These are phyloP conservation scores for Alternaria triticina DNA, from an alignment of 2,329 filamentous ascomycete species.

Conservation along the genomic window DNA sequence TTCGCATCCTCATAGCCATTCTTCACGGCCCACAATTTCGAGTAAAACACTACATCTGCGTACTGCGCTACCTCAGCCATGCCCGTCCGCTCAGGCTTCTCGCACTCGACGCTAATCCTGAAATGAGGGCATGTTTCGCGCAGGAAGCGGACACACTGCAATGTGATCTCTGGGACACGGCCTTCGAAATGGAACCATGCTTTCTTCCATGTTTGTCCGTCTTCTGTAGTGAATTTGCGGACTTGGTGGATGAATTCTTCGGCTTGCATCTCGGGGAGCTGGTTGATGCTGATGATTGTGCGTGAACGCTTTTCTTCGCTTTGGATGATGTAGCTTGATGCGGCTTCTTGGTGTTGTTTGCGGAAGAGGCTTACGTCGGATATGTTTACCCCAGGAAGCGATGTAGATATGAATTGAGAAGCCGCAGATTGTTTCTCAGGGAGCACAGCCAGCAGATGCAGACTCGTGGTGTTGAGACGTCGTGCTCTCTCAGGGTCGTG, in stretches of 20 bases:
- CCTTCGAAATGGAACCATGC: constrained; percentile 79
- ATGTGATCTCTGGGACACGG: constrained; percentile 66
- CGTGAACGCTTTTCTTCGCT: constrained; percentile 65
- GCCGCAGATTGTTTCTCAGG: constrained; percentile 61
- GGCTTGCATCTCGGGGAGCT: constrained; percentile 70
- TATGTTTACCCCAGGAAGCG: constrained; percentile 61
- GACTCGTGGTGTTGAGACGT: not conserved
- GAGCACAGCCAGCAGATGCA: constrained; percentile 56
- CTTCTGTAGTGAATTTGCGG: not conserved
- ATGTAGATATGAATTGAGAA: constrained; percentile 60
- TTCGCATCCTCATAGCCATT: constrained; percentile 11
- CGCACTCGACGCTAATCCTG: constrained; percentile 72
- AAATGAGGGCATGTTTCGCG: constrained; percentile 42
- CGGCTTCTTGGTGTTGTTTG: constrained; percentile 60
- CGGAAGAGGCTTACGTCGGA: constrained; percentile 64
- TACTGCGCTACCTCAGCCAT: constrained; percentile 65
- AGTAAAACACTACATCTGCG: constrained; percentile 77
- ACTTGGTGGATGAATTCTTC: constrained; percentile 60
- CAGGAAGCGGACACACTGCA: constrained; percentile 66
- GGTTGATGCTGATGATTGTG: constrained; percentile 74
- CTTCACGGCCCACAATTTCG: constrained; percentile 69
- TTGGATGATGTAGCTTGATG: constrained; percentile 73
- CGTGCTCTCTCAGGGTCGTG: not conserved
- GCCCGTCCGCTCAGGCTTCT: constrained; percentile 70
- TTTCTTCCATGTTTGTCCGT: not conserved